Base-by-base conservation (phyloP, 352 stramenopile genomes). In the Globisporangium megalacanthum region DNA sequence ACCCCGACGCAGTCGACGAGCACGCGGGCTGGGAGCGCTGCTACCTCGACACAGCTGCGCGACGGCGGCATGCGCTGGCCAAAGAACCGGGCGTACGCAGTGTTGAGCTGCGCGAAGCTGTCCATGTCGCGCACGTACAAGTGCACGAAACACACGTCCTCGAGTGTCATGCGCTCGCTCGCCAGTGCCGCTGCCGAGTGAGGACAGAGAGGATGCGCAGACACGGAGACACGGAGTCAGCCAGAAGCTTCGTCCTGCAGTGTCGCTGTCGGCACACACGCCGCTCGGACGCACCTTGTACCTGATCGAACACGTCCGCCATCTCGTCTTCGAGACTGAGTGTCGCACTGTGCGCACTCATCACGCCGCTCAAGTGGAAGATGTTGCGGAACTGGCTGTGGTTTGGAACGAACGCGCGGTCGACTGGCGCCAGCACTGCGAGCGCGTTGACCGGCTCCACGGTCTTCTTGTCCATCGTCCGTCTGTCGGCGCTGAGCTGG, bases 121-220 rank as follows among this genome's bases (percentile, higher is more conserved):
- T 58, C 66, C 82, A 99, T 99, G 71, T 98, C 79, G 9, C 79
- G 81, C 2, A 99, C 75, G 63, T 98, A 99, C 19, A 99, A 59
- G 65, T 99, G 95, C 17, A 99, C 94, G 70, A 98, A 99, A 51
- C 96, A 85, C 11, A 98, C 86, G 65, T 99, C 95, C 37, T 85
- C 68, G 37, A 97, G 57, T 3, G 72, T 75, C 73, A 89, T 79
- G n/a, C 56, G 39, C 54, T 88, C 56, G 17, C 56, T 53, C 4
- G 47, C 49, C 17, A 94, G 64, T 14, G 51, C 37, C 1, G 54
- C 64, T 66, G 45, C 48, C 13, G 19, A 41, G 6, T 6, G 58
- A 41, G 6, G 6, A 8, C n/a, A n/a, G 35, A 39, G 35, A 25
- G 8, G 48, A 62, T 8, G 5, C 15, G 42, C 60, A 58, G 20